These are phyloP conservation scores for Persicaria maculosa DNA, from an alignment of 148 eudicot genomes.

Conservation along the genomic window DNA sequence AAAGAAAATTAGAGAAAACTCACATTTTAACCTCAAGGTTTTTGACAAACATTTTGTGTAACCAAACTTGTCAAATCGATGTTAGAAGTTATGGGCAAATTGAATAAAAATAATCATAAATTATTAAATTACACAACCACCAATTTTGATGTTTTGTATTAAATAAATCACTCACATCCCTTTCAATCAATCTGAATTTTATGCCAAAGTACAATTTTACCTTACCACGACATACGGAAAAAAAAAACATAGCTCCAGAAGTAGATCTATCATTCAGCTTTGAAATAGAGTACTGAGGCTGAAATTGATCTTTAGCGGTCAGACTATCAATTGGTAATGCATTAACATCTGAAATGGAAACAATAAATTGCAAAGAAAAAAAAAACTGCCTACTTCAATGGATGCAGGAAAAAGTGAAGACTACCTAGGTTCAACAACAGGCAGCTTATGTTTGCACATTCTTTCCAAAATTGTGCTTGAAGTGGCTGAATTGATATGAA, in stretches of 20 bases:
- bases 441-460: constrained; percentile 86
- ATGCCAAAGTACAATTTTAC: constrained; percentile 28
- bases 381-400: constrained; percentile 57
- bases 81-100: too few species aligned
- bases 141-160: too few species aligned
- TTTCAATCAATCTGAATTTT: not conserved
- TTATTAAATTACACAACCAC: too few species aligned
- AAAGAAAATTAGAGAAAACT: not conserved
- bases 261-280: constrained; percentile 71
- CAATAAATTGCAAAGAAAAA: not conserved
- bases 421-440: constrained; percentile 97
- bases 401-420: constrained; percentile 78
- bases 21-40: not conserved
- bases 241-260: constrained; percentile 74
- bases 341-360: not conserved
- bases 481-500: constrained; percentile 34
- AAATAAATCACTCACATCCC: too few species aligned
- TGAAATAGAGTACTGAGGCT: constrained; percentile 60
- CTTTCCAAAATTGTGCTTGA: constrained; percentile 88
- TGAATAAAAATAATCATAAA: too few species aligned
- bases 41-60: too few species aligned
- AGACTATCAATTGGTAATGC: not conserved
- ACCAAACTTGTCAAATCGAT: too few species aligned
- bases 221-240: constrained; percentile 99
- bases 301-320: constrained; percentile 16